Base-by-base conservation (phyloP, 2,329 filamentous ascomycete genomes). In the Penicillium rolfsii region DNA sequence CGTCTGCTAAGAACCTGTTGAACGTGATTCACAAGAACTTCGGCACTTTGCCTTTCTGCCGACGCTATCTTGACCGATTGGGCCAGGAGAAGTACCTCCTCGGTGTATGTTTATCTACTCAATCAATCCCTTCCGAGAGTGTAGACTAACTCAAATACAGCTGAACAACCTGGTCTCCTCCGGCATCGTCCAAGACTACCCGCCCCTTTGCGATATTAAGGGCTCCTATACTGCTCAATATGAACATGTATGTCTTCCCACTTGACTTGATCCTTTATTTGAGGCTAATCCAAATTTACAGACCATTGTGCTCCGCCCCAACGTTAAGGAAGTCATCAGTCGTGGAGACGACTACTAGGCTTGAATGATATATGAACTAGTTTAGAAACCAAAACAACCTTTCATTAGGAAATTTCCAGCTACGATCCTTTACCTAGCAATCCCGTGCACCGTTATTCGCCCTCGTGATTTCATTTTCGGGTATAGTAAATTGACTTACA, bases 21-120 rank as follows among this genome's bases (percentile, higher is more conserved):
- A 95, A 85, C 71, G 89, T 92, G 35, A 97, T 98, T 77, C 95
- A 91, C 80, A 96, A 96, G 84, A 97, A 97, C 79, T 98, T 97
- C 76, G 91, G 92, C 67, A 97, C 93, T 1, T 79, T 98, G 68
- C 93, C 93, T 1, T 98, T 93, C 78, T 97, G 92, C 77, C 85
- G 93, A 65, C 87, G 93, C 68, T 97, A 97, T 75, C 83, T 98
- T 62, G 93, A 97, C 79, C 89, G 93, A 57, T 79, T 97, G n/a
- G 93, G 94, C 28, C 91, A 96, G 76, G 92, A 97, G 63, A 97
- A 97, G 78, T 97, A 98, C 74, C 85, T 97, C 40, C 83, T 97
- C 7, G 93, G 93, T 49, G 91, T 94, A 81, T 77, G 88, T 78
- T 22, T 5, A 55, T 19, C 9, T 41, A 33, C 9, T 2, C 2